These are phyloP conservation scores for Claviceps sp. DNA, from an alignment of 2,329 filamentous ascomycete species.

Conservation along the genomic window DNA sequence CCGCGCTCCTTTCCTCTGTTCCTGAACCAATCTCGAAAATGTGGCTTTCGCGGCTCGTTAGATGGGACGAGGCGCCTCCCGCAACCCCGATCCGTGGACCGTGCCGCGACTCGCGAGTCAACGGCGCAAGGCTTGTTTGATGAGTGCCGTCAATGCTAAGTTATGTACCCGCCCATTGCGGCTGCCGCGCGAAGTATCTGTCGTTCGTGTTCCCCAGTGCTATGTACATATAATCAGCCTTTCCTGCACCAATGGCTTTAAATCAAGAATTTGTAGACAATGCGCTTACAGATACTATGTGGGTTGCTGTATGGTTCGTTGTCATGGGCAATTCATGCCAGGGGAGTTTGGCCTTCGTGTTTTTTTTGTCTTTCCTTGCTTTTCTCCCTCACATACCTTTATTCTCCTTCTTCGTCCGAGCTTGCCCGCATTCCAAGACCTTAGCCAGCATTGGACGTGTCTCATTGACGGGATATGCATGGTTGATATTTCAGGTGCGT, in stretches of 20 bases:
- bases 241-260: neutral
- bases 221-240: too few relatives aligned
- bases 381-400: neutral
- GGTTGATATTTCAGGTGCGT: too few relatives aligned
- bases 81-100: conserved; percentile 3
- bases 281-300: neutral
- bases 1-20: neutral
- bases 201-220: too few relatives aligned
- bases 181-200: too few relatives aligned
- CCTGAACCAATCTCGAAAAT: conserved; percentile 5
- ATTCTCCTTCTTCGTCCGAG: neutral
- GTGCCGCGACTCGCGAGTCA: conserved; percentile 7
- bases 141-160: neutral
- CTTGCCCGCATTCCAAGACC: neutral
- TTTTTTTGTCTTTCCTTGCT: neutral
- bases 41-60: neutral
- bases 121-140: neutral
- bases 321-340: neutral
- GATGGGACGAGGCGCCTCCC: conserved; percentile 5
- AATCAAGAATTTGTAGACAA: neutral
- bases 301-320: neutral
- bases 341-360: neutral
- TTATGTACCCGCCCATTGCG: too few relatives aligned
- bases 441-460: neutral
- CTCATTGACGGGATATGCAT: neutral